phyloP scores from a whole-genome alignment of 495 filamentous ascomycete genomes.

The Pyrenula massariospora region DNA sequence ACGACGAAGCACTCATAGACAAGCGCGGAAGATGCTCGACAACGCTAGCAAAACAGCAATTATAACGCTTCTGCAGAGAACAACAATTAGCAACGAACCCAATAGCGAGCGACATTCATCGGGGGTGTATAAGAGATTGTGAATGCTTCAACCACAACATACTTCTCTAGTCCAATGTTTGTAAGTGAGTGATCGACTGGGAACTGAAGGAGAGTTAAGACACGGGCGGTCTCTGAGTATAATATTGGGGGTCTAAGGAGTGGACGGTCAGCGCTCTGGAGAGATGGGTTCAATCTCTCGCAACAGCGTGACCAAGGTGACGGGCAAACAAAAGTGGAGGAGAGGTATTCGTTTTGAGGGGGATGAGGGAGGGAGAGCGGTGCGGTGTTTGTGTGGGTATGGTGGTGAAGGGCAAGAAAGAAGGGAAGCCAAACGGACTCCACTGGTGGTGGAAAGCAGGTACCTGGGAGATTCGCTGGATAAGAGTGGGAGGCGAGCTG shows the following conservation, averaged over 20 bases:
- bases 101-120: no score
- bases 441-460: background rate
- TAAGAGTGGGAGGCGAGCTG: background rate
- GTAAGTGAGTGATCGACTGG: background rate
- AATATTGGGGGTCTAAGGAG: background rate
- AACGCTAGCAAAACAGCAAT: background rate
- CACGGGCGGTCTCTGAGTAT: background rate
- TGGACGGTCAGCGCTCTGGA: background rate
- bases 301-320: background rate
- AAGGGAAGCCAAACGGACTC: background rate
- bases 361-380: background rate
- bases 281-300: background rate
- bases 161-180: no score
- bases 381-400: background rate
- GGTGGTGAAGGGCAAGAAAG: background rate
- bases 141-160: no score
- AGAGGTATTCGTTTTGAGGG: background rate
- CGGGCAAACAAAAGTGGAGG: background rate
- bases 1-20: background rate
- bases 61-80: background rate
- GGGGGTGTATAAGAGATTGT: no score
- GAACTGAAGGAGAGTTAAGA: background rate
- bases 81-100: background rate
- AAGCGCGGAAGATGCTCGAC: background rate
- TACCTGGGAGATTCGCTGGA: background rate